A percentile compares a stretch with the other conserved stretches of the same genome.
phyloP scores from a whole-genome alignment of 176 grass and related monocot species.

The Luzula sylvatica region DNA sequence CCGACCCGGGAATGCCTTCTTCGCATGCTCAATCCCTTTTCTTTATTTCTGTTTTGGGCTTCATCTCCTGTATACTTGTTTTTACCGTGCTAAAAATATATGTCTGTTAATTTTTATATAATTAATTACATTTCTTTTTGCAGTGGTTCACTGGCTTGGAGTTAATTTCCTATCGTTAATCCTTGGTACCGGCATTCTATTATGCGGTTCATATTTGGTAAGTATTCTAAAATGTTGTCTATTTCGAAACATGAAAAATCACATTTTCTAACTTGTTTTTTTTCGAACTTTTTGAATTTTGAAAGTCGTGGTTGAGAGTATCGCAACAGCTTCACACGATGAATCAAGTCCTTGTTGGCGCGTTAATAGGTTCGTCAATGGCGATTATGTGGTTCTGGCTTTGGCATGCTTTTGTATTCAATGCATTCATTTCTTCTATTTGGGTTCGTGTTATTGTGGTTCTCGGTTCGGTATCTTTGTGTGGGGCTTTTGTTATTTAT shows the following conservation, averaged over 20 bases:
- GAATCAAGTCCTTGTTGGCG: conserved; percentile 68
- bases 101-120: no score
- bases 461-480: conserved; percentile 28
- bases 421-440: conserved; percentile 44
- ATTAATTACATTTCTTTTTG: neutral
- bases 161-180: conserved; percentile 27
- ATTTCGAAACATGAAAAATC: conserved; percentile 1
- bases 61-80: conserved; percentile 64
- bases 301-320: conserved; percentile 77
- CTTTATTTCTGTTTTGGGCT: conserved; percentile 33
- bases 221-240: conserved; percentile 19
- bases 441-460: conserved; percentile 33
- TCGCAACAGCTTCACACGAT: conserved; percentile 65
- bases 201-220: conserved; percentile 55
- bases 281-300: conserved; percentile 14
- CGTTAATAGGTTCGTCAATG: conserved; percentile 34
- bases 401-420: conserved; percentile 52
- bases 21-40: conserved; percentile 91
- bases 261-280: neutral
- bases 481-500: conserved; percentile 33
- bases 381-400: conserved; percentile 42
- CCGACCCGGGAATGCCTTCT: conserved; percentile 94
- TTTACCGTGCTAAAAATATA: no score
- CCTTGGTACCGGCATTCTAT: conserved; percentile 34
- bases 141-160: conserved; percentile 56